Percentiles rank a stretch among this genome's conserved stretches.
phyloP scores from a whole-genome alignment of 768 basidiomycete species.

The Strobilomyces confusus region DNA sequence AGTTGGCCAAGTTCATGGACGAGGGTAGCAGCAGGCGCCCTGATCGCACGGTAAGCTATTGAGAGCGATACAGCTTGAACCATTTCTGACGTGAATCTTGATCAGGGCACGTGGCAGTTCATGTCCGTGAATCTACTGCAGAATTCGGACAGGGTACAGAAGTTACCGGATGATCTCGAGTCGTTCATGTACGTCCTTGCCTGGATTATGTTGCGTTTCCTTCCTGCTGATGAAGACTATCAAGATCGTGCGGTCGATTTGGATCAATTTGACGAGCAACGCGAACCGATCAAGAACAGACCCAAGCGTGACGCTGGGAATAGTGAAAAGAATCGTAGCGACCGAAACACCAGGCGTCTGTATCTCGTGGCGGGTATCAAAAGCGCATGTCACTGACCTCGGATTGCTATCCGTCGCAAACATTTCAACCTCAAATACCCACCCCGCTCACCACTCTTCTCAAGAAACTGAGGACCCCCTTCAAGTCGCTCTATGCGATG shows the following conservation, averaged over 20 bases:
- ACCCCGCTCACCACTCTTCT: not conserved
- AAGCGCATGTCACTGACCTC: not conserved
- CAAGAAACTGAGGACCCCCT: not conserved
- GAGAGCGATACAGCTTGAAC: not conserved
- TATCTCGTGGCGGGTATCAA: not conserved
- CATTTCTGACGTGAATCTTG: not conserved
- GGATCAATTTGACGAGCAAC: not conserved
- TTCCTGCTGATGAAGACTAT: not conserved
- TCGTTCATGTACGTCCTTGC: slow-evolving; percentile 24
- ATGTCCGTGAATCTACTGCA: slow-evolving; percentile 14
- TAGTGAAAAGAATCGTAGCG: no score
- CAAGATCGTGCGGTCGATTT: not conserved
- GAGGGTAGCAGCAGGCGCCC: not conserved
- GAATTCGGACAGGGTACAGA: slow-evolving; percentile 15
- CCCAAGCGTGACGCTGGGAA: no score
- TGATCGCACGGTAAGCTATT: not conserved
- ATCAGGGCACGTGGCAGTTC: slow-evolving; percentile 7
- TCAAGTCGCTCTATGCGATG: not conserved
- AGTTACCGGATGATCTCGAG: slow-evolving; percentile 30
- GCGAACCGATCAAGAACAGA: no score
- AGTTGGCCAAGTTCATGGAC: slow-evolving; percentile 7
- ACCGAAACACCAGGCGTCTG: no score
- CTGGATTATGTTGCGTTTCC: not conserved
- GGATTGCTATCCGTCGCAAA: not conserved
- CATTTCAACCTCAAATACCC: not conserved